Conservation (phyloP, 2,329 filamentous ascomycete species). For the Cryphonectria naterciae region DNA sequence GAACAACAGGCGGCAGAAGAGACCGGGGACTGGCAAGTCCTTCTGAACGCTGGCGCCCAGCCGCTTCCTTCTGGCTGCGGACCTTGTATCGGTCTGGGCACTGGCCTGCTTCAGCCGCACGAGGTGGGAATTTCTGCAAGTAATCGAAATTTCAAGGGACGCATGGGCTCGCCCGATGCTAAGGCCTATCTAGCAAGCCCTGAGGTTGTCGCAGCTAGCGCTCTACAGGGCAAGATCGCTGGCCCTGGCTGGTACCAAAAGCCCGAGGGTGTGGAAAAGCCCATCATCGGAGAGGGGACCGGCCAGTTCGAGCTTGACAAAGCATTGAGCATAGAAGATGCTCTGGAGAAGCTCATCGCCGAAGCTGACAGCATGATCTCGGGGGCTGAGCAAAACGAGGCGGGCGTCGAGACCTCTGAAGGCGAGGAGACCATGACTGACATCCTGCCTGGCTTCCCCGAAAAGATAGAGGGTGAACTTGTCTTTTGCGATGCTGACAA, state of each 20-base stretch:
- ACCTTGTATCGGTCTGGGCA: slow-evolving; percentile 81
- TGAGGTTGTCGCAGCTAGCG: slow-evolving; percentile 90
- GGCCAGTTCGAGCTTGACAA: slow-evolving; percentile 66
- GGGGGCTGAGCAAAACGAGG: slow-evolving; percentile 47
- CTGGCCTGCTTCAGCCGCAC: slow-evolving; percentile 78
- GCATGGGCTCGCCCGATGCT: slow-evolving; percentile 81
- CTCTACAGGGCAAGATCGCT: slow-evolving; percentile 70
- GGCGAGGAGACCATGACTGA: slow-evolving; percentile 9
- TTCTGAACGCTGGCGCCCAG: slow-evolving; percentile 75
- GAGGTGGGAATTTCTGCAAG: slow-evolving; percentile 83
- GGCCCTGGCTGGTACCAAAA: slow-evolving; percentile 77
- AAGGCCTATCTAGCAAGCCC: slow-evolving; percentile 87
- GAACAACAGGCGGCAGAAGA: slow-evolving; percentile 82
- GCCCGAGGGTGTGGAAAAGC: slow-evolving; percentile 69
- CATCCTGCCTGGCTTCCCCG: slow-evolving; percentile 74
- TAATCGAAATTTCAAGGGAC: slow-evolving; percentile 90
- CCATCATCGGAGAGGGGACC: slow-evolving; percentile 72
- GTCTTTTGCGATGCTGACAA: slow-evolving; percentile 82
- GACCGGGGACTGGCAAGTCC: slow-evolving; percentile 80
- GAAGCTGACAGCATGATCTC: slow-evolving; percentile 68
- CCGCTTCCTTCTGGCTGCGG: slow-evolving; percentile 73
- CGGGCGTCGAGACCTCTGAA: background rate
- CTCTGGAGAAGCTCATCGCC: slow-evolving; percentile 71
- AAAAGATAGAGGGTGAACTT: slow-evolving; percentile 82
- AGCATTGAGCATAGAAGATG: slow-evolving; percentile 69